Percentiles rank a stretch among this genome's conserved stretches.
Conservation (phyloP, 192 early-diverging fungal genomes). For the Backusella macrospora region DNA sequence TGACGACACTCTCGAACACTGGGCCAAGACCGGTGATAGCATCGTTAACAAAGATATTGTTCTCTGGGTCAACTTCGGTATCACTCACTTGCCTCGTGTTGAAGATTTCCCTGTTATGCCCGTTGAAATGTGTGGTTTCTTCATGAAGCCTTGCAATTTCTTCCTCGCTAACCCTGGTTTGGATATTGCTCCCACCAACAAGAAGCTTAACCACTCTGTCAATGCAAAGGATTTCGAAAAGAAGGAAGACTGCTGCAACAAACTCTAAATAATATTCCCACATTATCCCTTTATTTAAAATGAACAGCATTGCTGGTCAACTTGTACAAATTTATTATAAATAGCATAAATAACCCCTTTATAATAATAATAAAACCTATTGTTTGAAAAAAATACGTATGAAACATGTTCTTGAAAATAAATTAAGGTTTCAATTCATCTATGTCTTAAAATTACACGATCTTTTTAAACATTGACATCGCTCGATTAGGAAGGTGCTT, state of each 20-base stretch:
- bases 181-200: constrained; percentile 40
- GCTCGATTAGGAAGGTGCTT: too few relatives aligned
- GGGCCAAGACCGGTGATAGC: constrained; percentile 30
- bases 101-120: constrained; percentile 48
- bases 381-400: neutral
- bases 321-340: constrained; percentile 5
- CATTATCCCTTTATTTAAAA: neutral
- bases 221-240: constrained; percentile 26
- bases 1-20: constrained; percentile 27
- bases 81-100: constrained; percentile 42
- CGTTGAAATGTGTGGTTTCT: constrained; percentile 42
- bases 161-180: constrained; percentile 41
- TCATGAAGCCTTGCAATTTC: constrained; percentile 44
- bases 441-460: too few relatives aligned
- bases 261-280: constrained; percentile 19
- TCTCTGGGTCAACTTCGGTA: constrained; percentile 45
- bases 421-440: too few relatives aligned
- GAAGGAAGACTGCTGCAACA: constrained; percentile 22
- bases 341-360: constrained; percentile 9
- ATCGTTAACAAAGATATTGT: constrained; percentile 39
- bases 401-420: too few relatives aligned
- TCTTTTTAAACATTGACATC: too few relatives aligned
- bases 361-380: constrained; percentile 1
- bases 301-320: constrained; percentile 14
- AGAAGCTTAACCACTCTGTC: constrained; percentile 35